These are phyloP conservation scores for Pholiota microspora DNA, from an alignment of 768 basidiomycete species.

Conservation along the genomic window DNA sequence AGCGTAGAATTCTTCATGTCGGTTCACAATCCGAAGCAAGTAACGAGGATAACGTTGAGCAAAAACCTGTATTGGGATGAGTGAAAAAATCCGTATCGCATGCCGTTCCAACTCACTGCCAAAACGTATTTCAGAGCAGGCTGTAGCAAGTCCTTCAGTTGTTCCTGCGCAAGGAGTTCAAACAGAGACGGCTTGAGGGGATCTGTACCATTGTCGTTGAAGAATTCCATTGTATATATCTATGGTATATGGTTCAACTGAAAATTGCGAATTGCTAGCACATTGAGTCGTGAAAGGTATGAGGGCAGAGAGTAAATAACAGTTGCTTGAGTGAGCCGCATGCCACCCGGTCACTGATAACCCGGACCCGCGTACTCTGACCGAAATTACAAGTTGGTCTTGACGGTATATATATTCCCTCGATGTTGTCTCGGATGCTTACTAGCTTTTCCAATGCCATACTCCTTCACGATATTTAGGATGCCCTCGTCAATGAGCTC, in stretches of 20 bases:
- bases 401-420: no score
- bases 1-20: constrained; percentile 96
- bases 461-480: neutral
- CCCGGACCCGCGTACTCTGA: neutral
- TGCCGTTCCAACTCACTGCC: constrained; percentile 47
- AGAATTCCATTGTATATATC: constrained; percentile 65
- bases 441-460: neutral
- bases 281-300: neutral
- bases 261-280: neutral
- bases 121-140: constrained; percentile 94
- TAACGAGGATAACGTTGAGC: constrained; percentile 95
- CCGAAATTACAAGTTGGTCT: neutral
- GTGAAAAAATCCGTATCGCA: neutral
- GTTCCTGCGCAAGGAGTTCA: constrained; percentile 91
- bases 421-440: no score
- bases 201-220: constrained; percentile 72
- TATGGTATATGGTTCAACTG: neutral
- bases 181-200: constrained; percentile 81
- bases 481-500: no score
- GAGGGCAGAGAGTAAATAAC: neutral
- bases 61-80: constrained; percentile 62
- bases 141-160: constrained; percentile 87
- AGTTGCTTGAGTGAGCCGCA: no score
- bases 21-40: constrained; percentile 85
- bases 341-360: neutral